These are phyloP conservation scores for Volvariella surrecta DNA, from an alignment of 1,284 basidiomycete genomes.

Conservation along the genomic window DNA sequence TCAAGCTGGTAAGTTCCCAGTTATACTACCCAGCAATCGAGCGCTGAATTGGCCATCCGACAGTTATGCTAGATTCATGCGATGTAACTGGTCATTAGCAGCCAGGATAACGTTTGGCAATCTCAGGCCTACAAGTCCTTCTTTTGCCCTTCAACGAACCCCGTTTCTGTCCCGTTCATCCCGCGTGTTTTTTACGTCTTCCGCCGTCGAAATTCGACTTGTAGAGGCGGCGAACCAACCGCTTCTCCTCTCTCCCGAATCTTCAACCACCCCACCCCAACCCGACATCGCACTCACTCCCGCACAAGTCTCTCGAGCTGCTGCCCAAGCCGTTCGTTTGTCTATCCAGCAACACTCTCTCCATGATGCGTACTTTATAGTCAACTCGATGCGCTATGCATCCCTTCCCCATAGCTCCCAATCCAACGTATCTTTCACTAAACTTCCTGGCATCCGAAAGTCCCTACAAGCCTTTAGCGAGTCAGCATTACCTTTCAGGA, in stretches of 20 bases:
- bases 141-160: background rate
- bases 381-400: constrained; percentile 48
- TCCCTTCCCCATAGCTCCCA: constrained; percentile 11
- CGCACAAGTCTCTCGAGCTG: constrained; percentile 41
- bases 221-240: background rate
- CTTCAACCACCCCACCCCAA: background rate
- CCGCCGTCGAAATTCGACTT: background rate
- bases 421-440: constrained; percentile 12
- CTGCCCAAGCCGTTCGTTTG: constrained; percentile 44
- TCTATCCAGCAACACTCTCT: constrained; percentile 33
- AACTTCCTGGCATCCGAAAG: constrained; percentile 12
- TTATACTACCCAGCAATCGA: background rate
- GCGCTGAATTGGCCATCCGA: background rate
- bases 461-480: constrained; percentile 18
- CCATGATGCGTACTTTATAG: constrained; percentile 43
- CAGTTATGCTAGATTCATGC: constrained; percentile 46
- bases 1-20: constrained; percentile 10
- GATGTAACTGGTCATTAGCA: constrained; percentile 39
- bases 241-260: background rate
- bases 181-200: background rate
- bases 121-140: background rate
- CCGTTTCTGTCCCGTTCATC: background rate
- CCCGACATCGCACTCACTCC: constrained; percentile 19
- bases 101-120: constrained; percentile 23
- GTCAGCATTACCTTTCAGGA: constrained; percentile 38